Base-by-base conservation (phyloP, 495 filamentous ascomycete genomes). In the Neurospora sp. region DNA sequence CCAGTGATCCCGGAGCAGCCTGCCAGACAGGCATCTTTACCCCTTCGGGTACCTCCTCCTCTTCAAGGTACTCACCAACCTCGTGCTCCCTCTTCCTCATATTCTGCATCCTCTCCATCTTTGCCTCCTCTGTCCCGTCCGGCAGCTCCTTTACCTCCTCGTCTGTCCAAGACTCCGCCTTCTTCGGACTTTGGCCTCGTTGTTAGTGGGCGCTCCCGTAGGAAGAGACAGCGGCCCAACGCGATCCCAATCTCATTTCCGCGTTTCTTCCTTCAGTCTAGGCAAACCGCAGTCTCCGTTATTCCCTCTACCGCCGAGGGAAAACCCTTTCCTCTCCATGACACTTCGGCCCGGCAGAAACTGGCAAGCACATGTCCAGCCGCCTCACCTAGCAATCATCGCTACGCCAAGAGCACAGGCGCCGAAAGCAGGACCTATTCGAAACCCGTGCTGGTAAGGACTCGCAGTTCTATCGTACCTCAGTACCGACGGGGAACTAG, bases 361-460 rank as follows among this genome's bases (percentile, higher is more conserved):
- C 79, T 85, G 68, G 85, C 79, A 76, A 82, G 78, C 74, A 81
- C 80, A 72, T 84, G 83, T 73, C 81, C 84, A 35, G 81, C 80
- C 1, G 69, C 70, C 40, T 76, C 75, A 20, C 78, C 82, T 68
- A 20, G 73, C 22, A 31, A 53, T 37, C 82, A 81, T 76, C 81
- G 78, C 70, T 85, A 85, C 78, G 75, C 83, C 69, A 81, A 83
- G 75, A 81, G 80, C 59, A 81, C 82, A 3, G 83, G 81, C 59
- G 85, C 85, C 71, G 80, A 84, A 73, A 86, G 81, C 77, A 85
- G 78, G 70, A 86, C 85, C 71, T 88, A 86, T 73, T 87, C 82
- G 12, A 84, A 86, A 71, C 87, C 87, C 1, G 85, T 88, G n/a
- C 79, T 88, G 45, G 87, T 88, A 22, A 81, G 86, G 42, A 88